Base-by-base conservation (phyloP, 2,329 filamentous ascomycete species). In the Huntiella bhutanensis region DNA sequence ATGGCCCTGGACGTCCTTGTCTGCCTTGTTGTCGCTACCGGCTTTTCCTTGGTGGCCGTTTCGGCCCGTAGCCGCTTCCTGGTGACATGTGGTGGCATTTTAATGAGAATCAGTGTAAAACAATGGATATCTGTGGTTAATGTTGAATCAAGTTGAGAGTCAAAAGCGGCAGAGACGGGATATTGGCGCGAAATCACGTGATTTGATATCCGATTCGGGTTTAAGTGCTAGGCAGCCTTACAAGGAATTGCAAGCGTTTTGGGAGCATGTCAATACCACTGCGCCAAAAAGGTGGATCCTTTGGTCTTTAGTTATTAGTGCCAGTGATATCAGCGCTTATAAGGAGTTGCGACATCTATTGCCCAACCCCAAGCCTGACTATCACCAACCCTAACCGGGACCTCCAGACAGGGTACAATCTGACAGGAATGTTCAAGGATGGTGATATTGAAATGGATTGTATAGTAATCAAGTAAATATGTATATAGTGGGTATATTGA, bases 71-170 rank as follows among this genome's bases (percentile, higher is more conserved):
- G 55, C 51, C 77, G 71, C 62, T 85, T 86, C 54, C 77, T 75
- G 42, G 77, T 68, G 12, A 82, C 67, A 52, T 72, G 64, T 17
- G 80, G 79, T 55, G 80, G 77, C 80, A 85, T 85, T 36, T 16
- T 15, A 41, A 40, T 15, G 4, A 36, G 4, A 11, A 13, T 17
- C 4, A 40, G n/a, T 38, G 36, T n/a, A 11, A 22, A 15, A 32
- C 7, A 19, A 6, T 17, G 33, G 22, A 33, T 16, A 37, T 36
- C 17, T 4, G 5, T 11, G 28, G 36, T 22, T 10, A 22, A 19
- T 11, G 4, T 34, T 49, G 19, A 39, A 11, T 39, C 4, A 15
- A 10, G 2, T 13, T 15, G 13, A 15, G 15, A 19, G n/a, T 33
- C 12, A 17, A 12, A n/a, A 8, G 13, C 12, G 7, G 4, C 7